These are phyloP conservation scores for Yamadazyma philogaea DNA, from an alignment of 805 yeast genomes.

Conservation along the genomic window DNA sequence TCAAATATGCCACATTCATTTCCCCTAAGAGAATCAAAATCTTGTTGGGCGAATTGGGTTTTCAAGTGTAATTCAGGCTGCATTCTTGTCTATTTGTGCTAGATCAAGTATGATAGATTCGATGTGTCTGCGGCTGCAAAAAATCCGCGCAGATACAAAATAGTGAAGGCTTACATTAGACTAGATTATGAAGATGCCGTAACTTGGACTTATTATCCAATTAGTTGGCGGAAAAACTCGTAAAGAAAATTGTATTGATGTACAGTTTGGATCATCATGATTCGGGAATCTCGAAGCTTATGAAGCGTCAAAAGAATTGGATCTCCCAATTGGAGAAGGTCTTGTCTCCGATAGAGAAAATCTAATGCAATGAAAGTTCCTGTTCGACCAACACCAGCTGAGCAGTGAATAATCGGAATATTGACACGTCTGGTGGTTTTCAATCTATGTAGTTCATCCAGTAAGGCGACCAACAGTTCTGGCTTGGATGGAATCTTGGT, in stretches of 20 bases:
- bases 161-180: too few species aligned
- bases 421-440: conserved; percentile 3
- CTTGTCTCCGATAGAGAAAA: conserved; percentile 23
- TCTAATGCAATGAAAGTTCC: conserved; percentile 39
- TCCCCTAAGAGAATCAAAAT: background rate
- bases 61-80: background rate
- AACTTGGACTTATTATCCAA: background rate
- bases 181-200: too few species aligned
- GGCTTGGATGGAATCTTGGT: conserved; percentile 36
- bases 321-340: background rate
- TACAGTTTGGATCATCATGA: conserved; percentile 45
- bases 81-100: background rate
- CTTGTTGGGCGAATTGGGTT: background rate
- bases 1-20: background rate
- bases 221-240: conserved; percentile 18
- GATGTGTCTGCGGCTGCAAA: background rate
- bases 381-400: conserved; percentile 50
- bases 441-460: conserved; percentile 18
- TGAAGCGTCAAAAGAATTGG: background rate
- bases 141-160: too few species aligned
- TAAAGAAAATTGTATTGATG: conserved; percentile 37
- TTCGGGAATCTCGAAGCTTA: conserved; percentile 28
- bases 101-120: background rate
- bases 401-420: conserved; percentile 38
- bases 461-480: conserved; percentile 26